Evolutionary conservation across 305 asterid species (phyloP).

Genomic region (Solanum aculeatissimum): DNA sequence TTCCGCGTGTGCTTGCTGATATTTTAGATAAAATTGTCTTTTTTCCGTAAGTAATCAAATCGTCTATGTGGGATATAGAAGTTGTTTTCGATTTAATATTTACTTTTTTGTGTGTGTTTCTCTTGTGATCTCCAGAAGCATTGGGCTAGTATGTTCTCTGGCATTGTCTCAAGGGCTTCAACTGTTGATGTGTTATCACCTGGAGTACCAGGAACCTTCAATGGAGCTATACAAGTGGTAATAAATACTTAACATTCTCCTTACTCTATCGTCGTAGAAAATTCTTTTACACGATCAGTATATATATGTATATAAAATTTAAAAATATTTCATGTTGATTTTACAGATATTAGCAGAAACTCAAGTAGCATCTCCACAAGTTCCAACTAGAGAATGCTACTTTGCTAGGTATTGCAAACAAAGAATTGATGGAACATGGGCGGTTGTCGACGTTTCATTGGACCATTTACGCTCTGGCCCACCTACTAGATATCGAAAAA

Average conservation of each 20-base stretch:
- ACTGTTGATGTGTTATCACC: constrained; percentile 2
- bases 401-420: constrained; percentile 12
- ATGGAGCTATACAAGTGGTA: constrained; percentile 17
- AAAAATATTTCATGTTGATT: not conserved
- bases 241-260: not conserved
- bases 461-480: not conserved
- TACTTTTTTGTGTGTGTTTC: not conserved
- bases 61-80: not conserved
- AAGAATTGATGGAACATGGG: constrained; percentile 6
- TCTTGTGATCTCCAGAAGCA: not conserved
- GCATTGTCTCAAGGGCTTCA: constrained; percentile 10
- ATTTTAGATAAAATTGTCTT: not conserved
- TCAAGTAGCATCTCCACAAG: constrained; percentile 10
- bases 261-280: not conserved
- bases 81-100: not conserved
- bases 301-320: not conserved
- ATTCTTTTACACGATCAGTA: not conserved
- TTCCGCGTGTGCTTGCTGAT: not conserved
- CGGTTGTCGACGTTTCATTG: constrained; percentile 12
- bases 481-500: not conserved
- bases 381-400: constrained; percentile 4
- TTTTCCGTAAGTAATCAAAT: not conserved
- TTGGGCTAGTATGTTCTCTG: constrained; percentile 6
- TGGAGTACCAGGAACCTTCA: constrained; percentile 1
- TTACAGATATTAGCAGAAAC: constrained; percentile 11